Percentiles rank a stretch among this genome's conserved stretches.
Evolutionary conservation across 139 green algal genomes (phyloP).

Genomic region (Chlamydomonas sphaeroides): DNA sequence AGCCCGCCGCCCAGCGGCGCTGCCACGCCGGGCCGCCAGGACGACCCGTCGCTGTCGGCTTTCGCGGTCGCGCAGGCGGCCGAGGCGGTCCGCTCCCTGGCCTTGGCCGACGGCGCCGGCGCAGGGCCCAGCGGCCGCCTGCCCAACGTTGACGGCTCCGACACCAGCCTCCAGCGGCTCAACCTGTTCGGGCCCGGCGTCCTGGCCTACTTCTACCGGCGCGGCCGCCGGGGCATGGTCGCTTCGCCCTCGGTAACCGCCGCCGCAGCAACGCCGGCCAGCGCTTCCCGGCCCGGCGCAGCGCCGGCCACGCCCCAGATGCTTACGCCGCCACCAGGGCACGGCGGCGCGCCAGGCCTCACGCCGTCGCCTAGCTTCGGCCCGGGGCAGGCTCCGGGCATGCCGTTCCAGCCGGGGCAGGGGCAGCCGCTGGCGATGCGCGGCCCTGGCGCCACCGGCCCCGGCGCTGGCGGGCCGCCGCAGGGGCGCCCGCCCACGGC

Average conservation of each 20-base stretch:
- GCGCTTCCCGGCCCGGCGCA: too few relatives aligned
- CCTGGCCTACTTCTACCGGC: conserved; percentile 36
- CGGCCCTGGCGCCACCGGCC: too few relatives aligned
- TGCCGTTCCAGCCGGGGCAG: background rate
- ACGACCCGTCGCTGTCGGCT: background rate
- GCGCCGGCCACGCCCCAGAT: background rate
- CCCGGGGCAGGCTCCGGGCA: background rate
- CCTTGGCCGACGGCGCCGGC: background rate
- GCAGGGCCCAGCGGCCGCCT: background rate
- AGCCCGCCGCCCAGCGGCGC: conserved; percentile 22
- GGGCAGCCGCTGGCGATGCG: too few relatives aligned
- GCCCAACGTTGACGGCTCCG: conserved; percentile 21
- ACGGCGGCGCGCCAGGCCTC: too few relatives aligned
- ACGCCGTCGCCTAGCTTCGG: too few relatives aligned
- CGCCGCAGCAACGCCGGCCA: background rate
- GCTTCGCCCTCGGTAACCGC: background rate
- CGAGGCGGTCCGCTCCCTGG: conserved; percentile 5
- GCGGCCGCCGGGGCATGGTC: background rate
- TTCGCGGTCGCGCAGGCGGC: background rate
- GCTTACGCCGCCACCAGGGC: too few relatives aligned
- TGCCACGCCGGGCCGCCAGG: background rate
- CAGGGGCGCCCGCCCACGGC: too few relatives aligned
- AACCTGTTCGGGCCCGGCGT: conserved; percentile 35
- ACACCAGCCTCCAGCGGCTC: conserved; percentile 17
- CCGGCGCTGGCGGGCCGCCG: too few relatives aligned